Conservation (phyloP, 2,329 filamentous ascomycete species). For the Phaeophleospora eucalypticola region DNA sequence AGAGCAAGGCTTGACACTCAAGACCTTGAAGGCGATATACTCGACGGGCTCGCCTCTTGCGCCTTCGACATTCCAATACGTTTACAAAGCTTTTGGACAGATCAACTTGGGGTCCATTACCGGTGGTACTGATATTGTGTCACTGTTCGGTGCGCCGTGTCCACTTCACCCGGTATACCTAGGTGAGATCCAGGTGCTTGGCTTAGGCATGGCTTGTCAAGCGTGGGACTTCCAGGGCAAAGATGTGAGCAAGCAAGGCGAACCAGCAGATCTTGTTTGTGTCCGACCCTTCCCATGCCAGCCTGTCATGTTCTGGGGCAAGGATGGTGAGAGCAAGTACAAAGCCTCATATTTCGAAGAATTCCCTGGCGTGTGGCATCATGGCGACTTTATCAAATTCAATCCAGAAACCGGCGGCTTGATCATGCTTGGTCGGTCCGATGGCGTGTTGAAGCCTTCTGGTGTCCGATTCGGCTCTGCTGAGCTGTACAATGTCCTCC, state of each 20-base stretch:
- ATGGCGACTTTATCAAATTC: slow-evolving; percentile 82
- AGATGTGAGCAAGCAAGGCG: slow-evolving; percentile 57
- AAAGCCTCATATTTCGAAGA: slow-evolving; percentile 80
- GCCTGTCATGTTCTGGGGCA: slow-evolving; percentile 83
- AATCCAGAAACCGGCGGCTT: slow-evolving; percentile 71
- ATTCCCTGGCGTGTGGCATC: slow-evolving; percentile 79
- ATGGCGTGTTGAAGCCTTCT: slow-evolving; percentile 87
- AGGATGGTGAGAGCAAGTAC: slow-evolving; percentile 71
- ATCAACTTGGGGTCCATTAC: slow-evolving; percentile 91
- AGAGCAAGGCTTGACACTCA: slow-evolving; percentile 53
- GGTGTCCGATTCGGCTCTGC: slow-evolving; percentile 90
- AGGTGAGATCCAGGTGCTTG: slow-evolving; percentile 49
- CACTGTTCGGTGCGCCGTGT: slow-evolving; percentile 83
- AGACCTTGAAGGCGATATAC: slow-evolving; percentile 75
- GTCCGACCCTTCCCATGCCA: slow-evolving; percentile 83
- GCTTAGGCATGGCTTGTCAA: slow-evolving; percentile 49
- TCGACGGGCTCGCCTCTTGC: slow-evolving; percentile 89
- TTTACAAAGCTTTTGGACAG: slow-evolving; percentile 80
- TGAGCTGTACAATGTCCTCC: slow-evolving; percentile 93
- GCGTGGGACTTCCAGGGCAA: slow-evolving; percentile 52
- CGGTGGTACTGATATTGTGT: slow-evolving; percentile 94
- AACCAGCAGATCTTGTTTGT: slow-evolving; percentile 86
- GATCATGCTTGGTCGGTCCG: slow-evolving; percentile 85
- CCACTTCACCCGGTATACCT: slow-evolving; percentile 47
- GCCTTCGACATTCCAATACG: slow-evolving; percentile 86